Evolutionary conservation across 2,329 filamentous ascomycete species (phyloP).

Genomic region (Venturia carpophila): DNA sequence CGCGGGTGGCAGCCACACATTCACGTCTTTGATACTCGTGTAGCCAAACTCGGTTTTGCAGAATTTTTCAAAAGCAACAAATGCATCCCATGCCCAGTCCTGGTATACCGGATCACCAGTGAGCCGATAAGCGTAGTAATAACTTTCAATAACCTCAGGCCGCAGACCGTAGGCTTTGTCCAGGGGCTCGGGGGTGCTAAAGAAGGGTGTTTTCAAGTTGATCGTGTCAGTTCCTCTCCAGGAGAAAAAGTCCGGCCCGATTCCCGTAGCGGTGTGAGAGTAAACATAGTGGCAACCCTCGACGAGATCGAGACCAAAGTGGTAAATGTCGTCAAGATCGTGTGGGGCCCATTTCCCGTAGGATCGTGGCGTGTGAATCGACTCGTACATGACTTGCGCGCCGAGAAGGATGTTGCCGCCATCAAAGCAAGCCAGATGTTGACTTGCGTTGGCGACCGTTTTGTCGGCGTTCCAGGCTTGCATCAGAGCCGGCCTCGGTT

Average conservation of each 20-base stretch:
- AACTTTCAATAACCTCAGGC: constrained; percentile 74
- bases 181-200: constrained; percentile 39
- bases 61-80: constrained; percentile 57
- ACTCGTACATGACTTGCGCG: constrained; percentile 52
- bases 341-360: background rate
- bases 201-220: constrained; percentile 47
- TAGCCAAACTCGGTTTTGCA: constrained; percentile 60
- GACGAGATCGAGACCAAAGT: constrained; percentile 66
- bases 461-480: constrained; percentile 42
- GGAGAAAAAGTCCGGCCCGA: constrained; percentile 60
- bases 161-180: constrained; percentile 55
- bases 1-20: constrained; percentile 41
- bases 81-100: constrained; percentile 77
- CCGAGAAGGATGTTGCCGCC: constrained; percentile 84
- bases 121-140: constrained; percentile 78
- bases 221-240: constrained; percentile 29
- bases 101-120: constrained; percentile 70
- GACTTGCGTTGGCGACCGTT: constrained; percentile 40
- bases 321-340: constrained; percentile 54
- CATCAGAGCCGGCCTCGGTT: background rate
- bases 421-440: constrained; percentile 67
- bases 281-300: constrained; percentile 72
- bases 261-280: constrained; percentile 55
- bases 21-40: constrained; percentile 59
- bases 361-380: constrained; percentile 1